phyloP scores from a whole-genome alignment of 495 filamentous ascomycete genomes.

The Delitschia confertaspora region DNA sequence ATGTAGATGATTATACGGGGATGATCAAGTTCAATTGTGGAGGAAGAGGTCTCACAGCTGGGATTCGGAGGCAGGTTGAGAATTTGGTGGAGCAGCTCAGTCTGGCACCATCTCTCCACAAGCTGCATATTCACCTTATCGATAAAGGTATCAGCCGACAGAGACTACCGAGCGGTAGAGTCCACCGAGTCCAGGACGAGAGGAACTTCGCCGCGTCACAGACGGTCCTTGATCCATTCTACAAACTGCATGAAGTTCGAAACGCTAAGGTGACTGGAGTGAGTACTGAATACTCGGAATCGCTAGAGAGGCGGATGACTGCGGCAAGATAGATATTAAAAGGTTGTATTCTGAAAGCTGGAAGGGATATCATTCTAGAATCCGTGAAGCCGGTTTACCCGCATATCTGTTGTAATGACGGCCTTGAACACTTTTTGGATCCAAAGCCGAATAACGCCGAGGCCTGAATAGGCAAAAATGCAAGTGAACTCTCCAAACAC shows the following conservation, averaged over 20 bases:
- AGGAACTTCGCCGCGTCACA: conserved; percentile 14
- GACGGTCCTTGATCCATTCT: conserved; percentile 23
- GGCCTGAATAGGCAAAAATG: no score
- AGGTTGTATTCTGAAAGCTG: no score
- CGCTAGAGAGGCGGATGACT: conserved; percentile 19
- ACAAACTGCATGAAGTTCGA: conserved; percentile 13
- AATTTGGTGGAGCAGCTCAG: conserved; percentile 29
- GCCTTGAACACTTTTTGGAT: no score
- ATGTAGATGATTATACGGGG: conserved; percentile 36
- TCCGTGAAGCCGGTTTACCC: no score
- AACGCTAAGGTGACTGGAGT: conserved; percentile 16
- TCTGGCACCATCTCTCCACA: conserved; percentile 13
- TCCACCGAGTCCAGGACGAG: conserved; percentile 21
- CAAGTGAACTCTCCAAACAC: no score
- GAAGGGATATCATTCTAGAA: no score
- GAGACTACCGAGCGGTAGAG: conserved; percentile 12
- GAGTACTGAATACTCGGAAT: conserved; percentile 9
- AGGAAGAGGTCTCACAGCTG: conserved; percentile 30
- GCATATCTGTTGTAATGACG: no score
- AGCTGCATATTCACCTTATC: conserved; percentile 24
- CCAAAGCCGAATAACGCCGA: no score
- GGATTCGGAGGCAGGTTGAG: conserved; percentile 30
- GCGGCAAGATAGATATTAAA: background rate
- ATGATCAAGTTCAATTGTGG: conserved; percentile 39
- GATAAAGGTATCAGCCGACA: conserved; percentile 19